A percentile compares a stretch with the other conserved stretches of the same genome.
phyloP scores from a whole-genome alignment of 495 filamentous ascomycete species.

The Aspergillus hancockii region DNA sequence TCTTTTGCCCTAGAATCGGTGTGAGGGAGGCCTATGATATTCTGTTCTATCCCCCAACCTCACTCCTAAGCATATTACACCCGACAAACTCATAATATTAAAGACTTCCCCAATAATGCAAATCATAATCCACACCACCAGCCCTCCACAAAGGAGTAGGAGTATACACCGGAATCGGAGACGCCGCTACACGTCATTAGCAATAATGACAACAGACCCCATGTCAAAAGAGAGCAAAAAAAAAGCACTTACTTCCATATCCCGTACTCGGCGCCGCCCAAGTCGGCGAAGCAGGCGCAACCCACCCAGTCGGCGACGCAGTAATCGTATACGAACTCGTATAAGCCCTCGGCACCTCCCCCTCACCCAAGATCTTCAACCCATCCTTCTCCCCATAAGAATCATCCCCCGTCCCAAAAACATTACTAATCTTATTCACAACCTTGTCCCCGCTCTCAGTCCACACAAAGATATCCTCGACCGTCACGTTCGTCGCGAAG shows the following conservation, averaged over 20 bases:
- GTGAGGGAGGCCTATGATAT: too few species aligned
- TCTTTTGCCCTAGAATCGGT: too few species aligned
- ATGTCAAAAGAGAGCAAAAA: not conserved
- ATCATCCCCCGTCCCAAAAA: conserved; percentile 46
- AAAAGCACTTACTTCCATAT: conserved; percentile 28
- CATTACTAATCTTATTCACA: conserved; percentile 45
- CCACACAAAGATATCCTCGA: conserved; percentile 53
- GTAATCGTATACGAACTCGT: conserved; percentile 32
- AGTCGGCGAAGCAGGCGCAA: conserved; percentile 22
- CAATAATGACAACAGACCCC: not conserved
- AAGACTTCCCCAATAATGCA: conserved; percentile 34
- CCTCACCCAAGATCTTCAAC: conserved; percentile 13
- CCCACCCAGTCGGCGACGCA: conserved; percentile 28
- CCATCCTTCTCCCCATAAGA: conserved; percentile 28
- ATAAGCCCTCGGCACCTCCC: conserved; percentile 21
- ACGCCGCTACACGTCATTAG: conserved; percentile 18
- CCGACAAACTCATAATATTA: not conserved
- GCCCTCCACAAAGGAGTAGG: conserved; percentile 29
- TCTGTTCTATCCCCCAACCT: not conserved
- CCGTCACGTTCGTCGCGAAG: conserved; percentile 38
- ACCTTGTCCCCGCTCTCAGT: conserved; percentile 45
- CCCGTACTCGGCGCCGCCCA: conserved; percentile 32
- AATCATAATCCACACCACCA: conserved; percentile 28
- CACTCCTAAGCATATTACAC: not conserved
- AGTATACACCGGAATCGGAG: conserved; percentile 29